These are phyloP conservation scores for Entomortierella lignicola DNA, from an alignment of 192 early-diverging fungal genomes.

Conservation along the genomic window DNA sequence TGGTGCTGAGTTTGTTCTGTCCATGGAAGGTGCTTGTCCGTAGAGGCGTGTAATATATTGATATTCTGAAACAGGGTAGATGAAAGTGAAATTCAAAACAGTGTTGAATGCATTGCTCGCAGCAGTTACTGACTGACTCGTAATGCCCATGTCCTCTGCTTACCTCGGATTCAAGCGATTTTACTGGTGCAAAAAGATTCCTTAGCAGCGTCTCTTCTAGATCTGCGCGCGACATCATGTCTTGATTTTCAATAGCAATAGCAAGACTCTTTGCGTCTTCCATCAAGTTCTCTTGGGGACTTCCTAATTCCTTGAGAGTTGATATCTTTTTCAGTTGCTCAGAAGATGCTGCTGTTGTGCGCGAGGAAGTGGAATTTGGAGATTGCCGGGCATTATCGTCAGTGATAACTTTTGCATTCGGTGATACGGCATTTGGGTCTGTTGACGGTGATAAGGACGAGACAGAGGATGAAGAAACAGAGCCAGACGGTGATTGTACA, in stretches of 20 bases:
- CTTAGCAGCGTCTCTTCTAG: conserved; percentile 34
- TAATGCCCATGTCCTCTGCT: neutral
- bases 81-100: neutral
- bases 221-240: conserved; percentile 39
- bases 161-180: conserved; percentile 35
- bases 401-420: neutral
- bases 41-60: conserved; percentile 33
- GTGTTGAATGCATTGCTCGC: neutral
- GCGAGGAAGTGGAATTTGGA: neutral
- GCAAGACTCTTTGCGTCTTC: conserved; percentile 47
- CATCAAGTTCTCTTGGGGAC: neutral
- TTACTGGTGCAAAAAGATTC: conserved; percentile 30
- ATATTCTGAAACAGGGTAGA: conserved; percentile 25
- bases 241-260: conserved; percentile 27
- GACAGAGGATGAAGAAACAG: neutral
- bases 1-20: conserved; percentile 17
- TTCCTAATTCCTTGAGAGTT: neutral
- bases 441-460: conserved; percentile 2
- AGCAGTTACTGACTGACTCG: too few relatives aligned
- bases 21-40: conserved; percentile 52
- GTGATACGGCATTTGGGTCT: neutral
- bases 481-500: neutral
- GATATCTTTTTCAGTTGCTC: neutral
- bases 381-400: neutral
- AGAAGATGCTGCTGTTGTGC: neutral